Percentiles rank a stretch among this genome's conserved stretches.
phyloP scores from a whole-genome alignment of 2,329 filamentous ascomycete species.

The Botrytis medusae region DNA sequence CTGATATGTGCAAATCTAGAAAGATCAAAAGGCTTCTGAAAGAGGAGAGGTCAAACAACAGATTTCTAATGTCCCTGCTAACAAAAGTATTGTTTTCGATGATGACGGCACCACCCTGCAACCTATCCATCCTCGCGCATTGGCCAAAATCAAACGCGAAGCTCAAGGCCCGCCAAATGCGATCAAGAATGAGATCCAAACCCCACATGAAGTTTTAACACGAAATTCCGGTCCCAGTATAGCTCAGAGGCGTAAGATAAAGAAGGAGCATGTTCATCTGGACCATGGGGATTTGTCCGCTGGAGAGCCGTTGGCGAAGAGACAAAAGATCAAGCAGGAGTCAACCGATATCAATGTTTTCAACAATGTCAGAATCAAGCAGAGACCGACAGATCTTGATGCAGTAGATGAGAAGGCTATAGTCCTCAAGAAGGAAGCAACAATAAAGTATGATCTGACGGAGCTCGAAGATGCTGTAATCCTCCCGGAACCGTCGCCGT shows the following conservation, averaged over 20 bases:
- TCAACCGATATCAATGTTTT: neutral
- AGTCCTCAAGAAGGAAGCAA: neutral
- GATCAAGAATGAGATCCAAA: neutral
- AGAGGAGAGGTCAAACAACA: constrained; percentile 6
- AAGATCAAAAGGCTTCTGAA: neutral
- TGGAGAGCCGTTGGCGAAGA: neutral
- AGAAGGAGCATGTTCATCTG: neutral
- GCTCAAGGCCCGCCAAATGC: neutral
- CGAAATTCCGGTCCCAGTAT: too few relatives aligned
- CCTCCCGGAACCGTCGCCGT: too few relatives aligned
- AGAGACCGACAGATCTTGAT: neutral
- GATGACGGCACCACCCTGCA: neutral
- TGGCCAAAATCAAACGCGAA: neutral
- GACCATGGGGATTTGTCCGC: too few relatives aligned
- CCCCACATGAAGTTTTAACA: too few relatives aligned
- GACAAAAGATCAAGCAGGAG: neutral
- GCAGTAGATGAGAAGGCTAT: neutral
- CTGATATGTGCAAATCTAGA: neutral
- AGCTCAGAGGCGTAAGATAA: neutral
- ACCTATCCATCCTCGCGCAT: too few relatives aligned
- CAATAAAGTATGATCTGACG: neutral
- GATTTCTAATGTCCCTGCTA: neutral
- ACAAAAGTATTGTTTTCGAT: neutral
- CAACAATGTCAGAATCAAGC: neutral
- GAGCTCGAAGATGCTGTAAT: neutral